Evolutionary conservation across 768 basidiomycete genomes (phyloP).

Genomic region (Dacryopinax primogenitus): DNA sequence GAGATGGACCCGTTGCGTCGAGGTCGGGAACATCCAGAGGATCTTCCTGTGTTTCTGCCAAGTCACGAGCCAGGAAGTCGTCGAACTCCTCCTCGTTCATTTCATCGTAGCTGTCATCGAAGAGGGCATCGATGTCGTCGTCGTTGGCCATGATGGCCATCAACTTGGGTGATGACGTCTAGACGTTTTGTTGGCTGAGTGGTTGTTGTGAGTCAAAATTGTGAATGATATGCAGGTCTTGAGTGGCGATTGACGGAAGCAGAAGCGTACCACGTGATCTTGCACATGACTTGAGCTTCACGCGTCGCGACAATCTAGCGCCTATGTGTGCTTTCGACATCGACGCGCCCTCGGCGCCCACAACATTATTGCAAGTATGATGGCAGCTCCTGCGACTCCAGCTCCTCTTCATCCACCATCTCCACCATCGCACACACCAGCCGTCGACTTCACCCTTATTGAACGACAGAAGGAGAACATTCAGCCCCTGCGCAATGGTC

Average conservation of each 20-base stretch:
- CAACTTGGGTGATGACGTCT: not conserved
- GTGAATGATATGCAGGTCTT: too few relatives aligned
- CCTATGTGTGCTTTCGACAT: not conserved
- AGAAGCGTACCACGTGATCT: not conserved
- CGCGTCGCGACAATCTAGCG: not conserved
- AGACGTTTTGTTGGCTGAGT: too few relatives aligned
- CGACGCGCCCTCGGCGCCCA: not conserved
- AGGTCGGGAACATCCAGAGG: not conserved
- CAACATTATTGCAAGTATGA: not conserved
- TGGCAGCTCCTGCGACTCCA: not conserved
- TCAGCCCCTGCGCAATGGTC: constrained; percentile 30
- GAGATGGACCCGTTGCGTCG: not conserved
- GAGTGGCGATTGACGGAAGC: not conserved
- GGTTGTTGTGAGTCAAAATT: not conserved
- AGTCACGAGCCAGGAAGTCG: not conserved
- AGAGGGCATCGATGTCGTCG: not conserved
- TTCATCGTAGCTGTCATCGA: not conserved
- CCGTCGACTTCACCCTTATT: constrained; percentile 32
- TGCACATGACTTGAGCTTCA: not conserved
- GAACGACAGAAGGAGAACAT: constrained; percentile 39
- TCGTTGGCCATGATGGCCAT: not conserved
- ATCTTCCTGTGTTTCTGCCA: not conserved
- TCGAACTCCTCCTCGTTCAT: not conserved
- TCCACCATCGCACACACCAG: constrained; percentile 18
- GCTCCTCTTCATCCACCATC: constrained; percentile 4